phyloP scores from a whole-genome alignment of 2,329 filamentous ascomycete genomes.

The Orbilia blumenaviensis region DNA sequence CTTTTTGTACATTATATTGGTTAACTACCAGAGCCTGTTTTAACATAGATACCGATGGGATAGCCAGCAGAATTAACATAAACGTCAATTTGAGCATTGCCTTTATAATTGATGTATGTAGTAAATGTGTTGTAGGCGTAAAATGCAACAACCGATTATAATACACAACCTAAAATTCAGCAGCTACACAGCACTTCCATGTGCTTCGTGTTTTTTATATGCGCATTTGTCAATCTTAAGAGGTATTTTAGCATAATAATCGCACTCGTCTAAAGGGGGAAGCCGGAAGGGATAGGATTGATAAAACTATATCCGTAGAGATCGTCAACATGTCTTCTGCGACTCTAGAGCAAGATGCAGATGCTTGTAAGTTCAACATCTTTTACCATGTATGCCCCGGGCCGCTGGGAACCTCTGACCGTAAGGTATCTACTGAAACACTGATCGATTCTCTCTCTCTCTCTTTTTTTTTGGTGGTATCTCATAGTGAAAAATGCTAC shows the following conservation, averaged over 20 bases:
- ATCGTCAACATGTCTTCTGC: constrained; percentile 5
- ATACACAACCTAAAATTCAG: constrained; percentile 21
- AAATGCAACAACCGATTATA: background rate
- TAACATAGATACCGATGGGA: background rate
- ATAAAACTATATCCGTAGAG: no score
- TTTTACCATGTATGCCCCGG: no score
- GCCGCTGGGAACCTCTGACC: no score
- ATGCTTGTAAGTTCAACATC: constrained; percentile 14
- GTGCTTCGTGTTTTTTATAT: no score
- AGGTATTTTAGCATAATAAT: background rate
- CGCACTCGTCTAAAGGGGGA: no score
- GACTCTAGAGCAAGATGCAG: constrained; percentile 1
- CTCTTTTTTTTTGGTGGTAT: background rate
- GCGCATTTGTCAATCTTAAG: background rate
- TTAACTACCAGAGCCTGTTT: constrained; percentile 1
- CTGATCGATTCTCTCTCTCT: no score
- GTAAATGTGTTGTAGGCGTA: background rate
- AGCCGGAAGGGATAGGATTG: no score
- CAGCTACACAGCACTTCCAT: background rate
- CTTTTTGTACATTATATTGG: constrained; percentile 31
- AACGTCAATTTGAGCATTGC: no score
- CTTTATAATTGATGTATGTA: no score
- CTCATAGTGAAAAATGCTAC: constrained; percentile 53
- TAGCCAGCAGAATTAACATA: no score
- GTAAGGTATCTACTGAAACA: no score